These are phyloP conservation scores for Helicosporidium sp. DNA, from an alignment of 139 green algal genomes.

Conservation along the genomic window DNA sequence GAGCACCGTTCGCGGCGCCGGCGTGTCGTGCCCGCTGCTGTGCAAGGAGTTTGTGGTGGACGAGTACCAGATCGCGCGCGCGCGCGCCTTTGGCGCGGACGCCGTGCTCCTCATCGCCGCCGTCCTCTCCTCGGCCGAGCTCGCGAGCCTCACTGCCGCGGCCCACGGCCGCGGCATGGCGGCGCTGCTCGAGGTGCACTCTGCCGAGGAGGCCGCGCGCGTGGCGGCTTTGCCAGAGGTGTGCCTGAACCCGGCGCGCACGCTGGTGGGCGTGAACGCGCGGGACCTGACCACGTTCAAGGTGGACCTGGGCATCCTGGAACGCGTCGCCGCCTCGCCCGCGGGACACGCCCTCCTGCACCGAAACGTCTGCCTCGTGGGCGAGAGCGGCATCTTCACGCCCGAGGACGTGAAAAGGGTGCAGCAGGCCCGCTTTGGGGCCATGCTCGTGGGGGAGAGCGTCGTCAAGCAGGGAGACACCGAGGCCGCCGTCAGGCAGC, in stretches of 20 bases:
- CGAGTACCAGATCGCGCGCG: constrained; percentile 74
- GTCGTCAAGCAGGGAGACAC: constrained; percentile 86
- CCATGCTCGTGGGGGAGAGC: constrained; percentile 89
- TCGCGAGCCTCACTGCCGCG: constrained; percentile 75
- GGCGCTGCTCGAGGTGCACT: constrained; percentile 40
- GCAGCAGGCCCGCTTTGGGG: constrained; percentile 41
- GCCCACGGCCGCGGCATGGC: constrained; percentile 49
- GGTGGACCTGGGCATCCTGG: constrained; percentile 4
- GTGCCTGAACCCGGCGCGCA: constrained; percentile 47
- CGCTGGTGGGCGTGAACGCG: constrained; percentile 98
- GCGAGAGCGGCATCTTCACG: constrained; percentile 92
- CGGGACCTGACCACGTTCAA: constrained; percentile 88
- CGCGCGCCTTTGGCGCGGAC: constrained; percentile 61
- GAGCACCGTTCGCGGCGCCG: constrained; percentile 41
- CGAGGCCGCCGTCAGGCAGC: constrained; percentile 45
- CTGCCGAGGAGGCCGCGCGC: constrained; percentile 15
- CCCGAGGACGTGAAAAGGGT: constrained; percentile 73
- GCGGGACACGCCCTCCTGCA: too few species aligned
- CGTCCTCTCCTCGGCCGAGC: constrained; percentile 83
- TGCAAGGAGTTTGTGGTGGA: constrained; percentile 86
- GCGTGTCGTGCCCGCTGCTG: constrained; percentile 76
- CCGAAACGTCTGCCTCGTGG: constrained; percentile 69
- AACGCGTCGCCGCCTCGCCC: too few species aligned
- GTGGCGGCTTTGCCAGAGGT: constrained; percentile 80
- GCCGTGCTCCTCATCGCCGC: constrained; percentile 91